phyloP scores from a whole-genome alignment of 2,329 filamentous ascomycete genomes.

The Exophiala mesophila region DNA sequence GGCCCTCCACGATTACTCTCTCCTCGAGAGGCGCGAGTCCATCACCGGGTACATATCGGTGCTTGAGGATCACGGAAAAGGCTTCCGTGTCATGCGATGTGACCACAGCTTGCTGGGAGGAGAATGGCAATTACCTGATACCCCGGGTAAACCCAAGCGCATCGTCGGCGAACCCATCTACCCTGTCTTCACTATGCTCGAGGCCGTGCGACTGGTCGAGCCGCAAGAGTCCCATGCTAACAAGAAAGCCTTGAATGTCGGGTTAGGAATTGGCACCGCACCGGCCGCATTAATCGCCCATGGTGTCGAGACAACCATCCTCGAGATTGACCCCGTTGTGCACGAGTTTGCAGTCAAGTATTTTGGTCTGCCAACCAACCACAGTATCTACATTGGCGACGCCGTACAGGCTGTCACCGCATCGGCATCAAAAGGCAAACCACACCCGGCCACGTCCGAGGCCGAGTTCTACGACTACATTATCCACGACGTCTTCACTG shows the following conservation, averaged over 20 bases:
- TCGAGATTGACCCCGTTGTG: conserved; percentile 90
- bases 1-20: conserved; percentile 60
- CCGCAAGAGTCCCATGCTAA: conserved; percentile 32
- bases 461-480: conserved; percentile 72
- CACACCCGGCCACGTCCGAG: conserved; percentile 29
- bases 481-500: conserved; percentile 94
- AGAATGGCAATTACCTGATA: conserved; percentile 62
- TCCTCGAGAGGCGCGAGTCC: conserved; percentile 80
- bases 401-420: conserved; percentile 63
- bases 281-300: conserved; percentile 81
- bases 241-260: conserved; percentile 68
- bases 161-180: conserved; percentile 80
- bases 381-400: conserved; percentile 75
- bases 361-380: conserved; percentile 72
- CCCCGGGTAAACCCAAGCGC: conserved; percentile 46
- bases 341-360: conserved; percentile 77
- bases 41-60: conserved; percentile 90
- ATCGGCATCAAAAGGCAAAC: conserved; percentile 45
- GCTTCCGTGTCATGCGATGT: conserved; percentile 79
- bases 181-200: conserved; percentile 91
- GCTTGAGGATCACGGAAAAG: conserved; percentile 64
- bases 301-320: conserved; percentile 85
- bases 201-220: conserved; percentile 79
- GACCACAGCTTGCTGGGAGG: conserved; percentile 93
- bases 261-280: conserved; percentile 86